Evolutionary conservation across 805 yeast genomes (phyloP).

Genomic region (Ogataea pignaliae): DNA sequence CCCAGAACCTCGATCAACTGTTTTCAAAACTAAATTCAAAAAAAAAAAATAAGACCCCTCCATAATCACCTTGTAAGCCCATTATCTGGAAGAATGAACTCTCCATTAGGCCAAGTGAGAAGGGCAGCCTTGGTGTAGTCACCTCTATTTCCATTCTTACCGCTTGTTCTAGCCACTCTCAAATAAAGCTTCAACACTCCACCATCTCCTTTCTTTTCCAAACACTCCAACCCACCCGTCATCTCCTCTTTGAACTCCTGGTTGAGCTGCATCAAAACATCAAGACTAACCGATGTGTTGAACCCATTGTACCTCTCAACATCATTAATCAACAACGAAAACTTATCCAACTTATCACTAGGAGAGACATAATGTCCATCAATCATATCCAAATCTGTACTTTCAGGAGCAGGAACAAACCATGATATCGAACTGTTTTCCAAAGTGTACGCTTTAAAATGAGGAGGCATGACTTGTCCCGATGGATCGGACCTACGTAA

Average conservation of each 20-base stretch:
- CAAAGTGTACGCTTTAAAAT: conserved; percentile 31
- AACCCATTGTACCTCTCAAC: conserved; percentile 67
- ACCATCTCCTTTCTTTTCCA: background rate
- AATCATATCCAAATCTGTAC: conserved; percentile 8
- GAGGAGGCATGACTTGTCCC: conserved; percentile 49
- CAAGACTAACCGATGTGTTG: conserved; percentile 40
- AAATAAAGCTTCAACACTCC: conserved; percentile 41
- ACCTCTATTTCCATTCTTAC: conserved; percentile 31
- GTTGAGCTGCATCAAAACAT: conserved; percentile 30
- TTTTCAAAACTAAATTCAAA: too few species aligned
- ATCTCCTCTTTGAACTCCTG: conserved; percentile 27
- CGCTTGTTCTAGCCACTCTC: conserved; percentile 44
- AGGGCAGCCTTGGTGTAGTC: conserved; percentile 66
- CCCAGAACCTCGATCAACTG: too few species aligned
- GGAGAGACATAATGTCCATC: conserved; percentile 24
- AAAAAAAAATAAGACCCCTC: too few species aligned
- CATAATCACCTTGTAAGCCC: conserved; percentile 10
- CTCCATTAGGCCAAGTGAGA: conserved; percentile 57
- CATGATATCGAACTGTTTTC: conserved; percentile 35
- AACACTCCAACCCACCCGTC: conserved; percentile 26
- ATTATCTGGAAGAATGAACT: conserved; percentile 27
- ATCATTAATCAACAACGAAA: conserved; percentile 72
- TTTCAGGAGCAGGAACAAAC: conserved; percentile 17
- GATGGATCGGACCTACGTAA: conserved; percentile 73
- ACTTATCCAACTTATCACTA: conserved; percentile 38